Conservation (phyloP, 148 eudicot species). For the Heliosperma pusillum region DNA sequence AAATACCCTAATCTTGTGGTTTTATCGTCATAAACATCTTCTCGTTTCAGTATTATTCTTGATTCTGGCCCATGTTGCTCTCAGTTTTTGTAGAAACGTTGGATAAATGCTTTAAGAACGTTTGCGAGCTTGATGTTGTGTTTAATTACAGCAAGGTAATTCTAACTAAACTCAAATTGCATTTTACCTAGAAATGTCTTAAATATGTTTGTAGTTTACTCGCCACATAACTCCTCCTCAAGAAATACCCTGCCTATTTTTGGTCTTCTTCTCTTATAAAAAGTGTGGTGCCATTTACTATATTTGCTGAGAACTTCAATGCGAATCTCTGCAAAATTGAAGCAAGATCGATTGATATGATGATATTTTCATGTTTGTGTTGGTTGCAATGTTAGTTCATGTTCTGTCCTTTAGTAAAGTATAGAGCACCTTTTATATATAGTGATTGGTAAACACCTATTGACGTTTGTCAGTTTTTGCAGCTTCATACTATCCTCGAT, state of each 20-base stretch:
- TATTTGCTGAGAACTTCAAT: not conserved
- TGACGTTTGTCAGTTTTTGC: slow-evolving; percentile 19
- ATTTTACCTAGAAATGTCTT: not conserved
- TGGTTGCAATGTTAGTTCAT: not conserved
- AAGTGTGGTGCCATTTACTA: not conserved
- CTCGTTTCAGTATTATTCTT: not conserved
- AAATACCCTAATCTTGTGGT: not conserved
- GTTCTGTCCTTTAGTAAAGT: not conserved
- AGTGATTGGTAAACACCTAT: not conserved
- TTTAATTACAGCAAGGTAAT: slow-evolving; percentile 84
- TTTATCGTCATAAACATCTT: not conserved
- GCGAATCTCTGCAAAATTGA: not conserved
- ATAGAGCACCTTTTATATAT: not conserved
- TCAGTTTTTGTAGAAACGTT: slow-evolving; percentile 93
- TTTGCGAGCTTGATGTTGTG: slow-evolving; percentile 86
- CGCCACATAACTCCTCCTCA: not conserved
- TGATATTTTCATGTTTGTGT: not conserved
- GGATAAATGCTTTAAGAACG: slow-evolving; percentile 92
- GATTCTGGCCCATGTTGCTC: slow-evolving; percentile 14
- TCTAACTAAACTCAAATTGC: not conserved
- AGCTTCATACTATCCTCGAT: slow-evolving; percentile 81
- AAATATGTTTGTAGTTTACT: not conserved
- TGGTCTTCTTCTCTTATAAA: not conserved
- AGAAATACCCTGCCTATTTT: not conserved
- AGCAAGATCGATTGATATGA: not conserved